Evolutionary conservation across 2,329 filamentous ascomycete genomes (phyloP).

Genomic region (Ceratocystis destructans): DNA sequence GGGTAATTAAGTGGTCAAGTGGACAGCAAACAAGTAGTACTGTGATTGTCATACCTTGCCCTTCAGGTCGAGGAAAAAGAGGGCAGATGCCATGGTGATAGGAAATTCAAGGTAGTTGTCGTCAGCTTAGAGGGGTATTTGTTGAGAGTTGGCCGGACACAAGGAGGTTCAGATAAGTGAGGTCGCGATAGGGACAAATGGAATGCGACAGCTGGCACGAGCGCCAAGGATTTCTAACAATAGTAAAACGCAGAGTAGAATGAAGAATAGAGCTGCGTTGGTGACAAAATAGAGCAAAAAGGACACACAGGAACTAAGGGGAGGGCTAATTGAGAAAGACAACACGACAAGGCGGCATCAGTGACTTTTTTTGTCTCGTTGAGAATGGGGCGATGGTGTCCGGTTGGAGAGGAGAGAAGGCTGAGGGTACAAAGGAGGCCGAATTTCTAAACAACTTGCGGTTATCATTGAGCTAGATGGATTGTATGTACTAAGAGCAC

Average conservation of each 20-base stretch:
- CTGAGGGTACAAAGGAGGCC: conserved; percentile 7
- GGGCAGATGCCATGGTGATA: conserved; percentile 72
- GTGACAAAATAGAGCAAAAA: not conserved
- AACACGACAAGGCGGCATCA: not conserved
- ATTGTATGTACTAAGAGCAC: too few species aligned
- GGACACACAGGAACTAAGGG: conserved; percentile 11
- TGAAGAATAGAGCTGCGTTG: not conserved
- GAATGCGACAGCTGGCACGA: conserved; percentile 16
- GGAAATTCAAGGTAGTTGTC: not conserved
- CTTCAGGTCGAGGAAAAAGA: conserved; percentile 99
- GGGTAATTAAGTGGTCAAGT: not conserved
- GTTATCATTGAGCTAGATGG: not conserved
- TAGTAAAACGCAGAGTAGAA: not conserved
- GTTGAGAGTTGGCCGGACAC: not conserved
- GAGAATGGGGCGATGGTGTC: conserved; percentile 15
- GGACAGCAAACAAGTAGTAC: not conserved
- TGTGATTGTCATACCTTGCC: conserved; percentile 63
- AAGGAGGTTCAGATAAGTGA: not conserved
- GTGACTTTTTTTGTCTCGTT: not conserved
- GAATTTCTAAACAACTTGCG: conserved; percentile 1
- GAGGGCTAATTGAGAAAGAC: not conserved
- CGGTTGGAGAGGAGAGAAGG: conserved; percentile 15
- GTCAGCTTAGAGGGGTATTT: conserved; percentile 4
- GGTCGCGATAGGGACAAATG: conserved; percentile 12
- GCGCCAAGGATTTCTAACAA: conserved; percentile 8